Evolutionary conservation across 2,329 filamentous ascomycete species (phyloP), one percentile per base, ranked within the genome.

Genomic region (Ascochyta clinopodiicola): DNA sequence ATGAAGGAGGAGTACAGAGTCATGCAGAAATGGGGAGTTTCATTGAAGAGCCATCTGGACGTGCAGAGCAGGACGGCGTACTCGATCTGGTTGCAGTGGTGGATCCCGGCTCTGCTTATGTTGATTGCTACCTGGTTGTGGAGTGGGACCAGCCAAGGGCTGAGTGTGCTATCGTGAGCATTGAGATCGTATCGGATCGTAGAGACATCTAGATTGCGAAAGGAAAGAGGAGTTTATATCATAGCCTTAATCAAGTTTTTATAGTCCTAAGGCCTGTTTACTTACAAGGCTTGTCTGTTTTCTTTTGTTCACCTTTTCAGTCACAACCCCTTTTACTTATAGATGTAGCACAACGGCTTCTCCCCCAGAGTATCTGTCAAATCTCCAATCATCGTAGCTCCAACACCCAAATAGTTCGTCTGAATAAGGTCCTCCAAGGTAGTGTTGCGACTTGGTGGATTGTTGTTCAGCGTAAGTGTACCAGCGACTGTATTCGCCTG

Each of bases 331-430:
- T 13, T 24, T 37, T 58, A 70, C 39, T 65, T 50, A 56, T 81
- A 81, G 3, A 79, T 69, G 50, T 81, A 81, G 59, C 79, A 81
- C 54, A 81, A 78, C 7, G 75, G 77, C 29, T 40, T 48, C 3
- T 77, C 78, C 9, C 57, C 74, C 6, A 78, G 64, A 1, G 79
- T 80, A 39, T 74, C 75, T 61, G 78, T 73, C 48, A 62, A 40
- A 19, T 79, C 74, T 4, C 68, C 59, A 50, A 81, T 76, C 8
- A 62, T 68, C 22, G 43, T 50, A 7, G 25, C 22, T 8, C 64
- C 61, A 1, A 71, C 70, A 31, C 73, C 68, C 2, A 76, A 51
- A 34, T 55, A 71, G 25, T 77, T 78, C 40, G 79, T 47, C 48
- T 78, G 64, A 32, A 83, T 62, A 0, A 67, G 58, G 35, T 80